A percentile compares a stretch with the other conserved stretches of the same genome.
Conservation (phyloP, 768 basidiomycete genomes). For the Suillus subluteus region DNA sequence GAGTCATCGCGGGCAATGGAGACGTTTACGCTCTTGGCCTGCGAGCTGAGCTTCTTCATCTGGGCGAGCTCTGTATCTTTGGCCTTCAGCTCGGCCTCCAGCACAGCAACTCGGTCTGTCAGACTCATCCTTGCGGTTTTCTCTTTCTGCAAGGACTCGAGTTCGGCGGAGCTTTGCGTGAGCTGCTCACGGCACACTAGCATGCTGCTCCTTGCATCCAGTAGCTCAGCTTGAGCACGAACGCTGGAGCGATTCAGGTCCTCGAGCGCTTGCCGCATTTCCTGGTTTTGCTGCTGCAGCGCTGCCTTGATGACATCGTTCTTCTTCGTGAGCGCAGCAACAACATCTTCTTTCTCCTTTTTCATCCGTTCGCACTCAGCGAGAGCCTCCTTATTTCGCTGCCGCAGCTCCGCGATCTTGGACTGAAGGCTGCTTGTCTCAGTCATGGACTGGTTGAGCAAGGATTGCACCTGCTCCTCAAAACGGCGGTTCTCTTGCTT, state of each 20-base stretch:
- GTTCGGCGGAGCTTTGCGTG: conserved; percentile 22
- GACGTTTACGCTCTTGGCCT: conserved; percentile 23
- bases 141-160: conserved; percentile 22
- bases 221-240: conserved; percentile 26
- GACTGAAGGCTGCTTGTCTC: conserved; percentile 11
- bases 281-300: conserved; percentile 20
- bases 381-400: conserved; percentile 7
- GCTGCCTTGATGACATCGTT: conserved; percentile 24
- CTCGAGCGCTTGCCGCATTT: conserved; percentile 27
- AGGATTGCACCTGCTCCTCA: conserved; percentile 9
- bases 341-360: conserved; percentile 25
- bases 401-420: conserved; percentile 4
- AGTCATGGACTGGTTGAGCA: conserved; percentile 10
- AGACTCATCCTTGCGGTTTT: conserved; percentile 17
- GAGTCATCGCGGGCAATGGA: conserved; percentile 35
- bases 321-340: conserved; percentile 21
- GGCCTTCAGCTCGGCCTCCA: conserved; percentile 2
- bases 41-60: conserved; percentile 21
- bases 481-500: conserved; percentile 10
- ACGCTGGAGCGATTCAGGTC: conserved; percentile 26
- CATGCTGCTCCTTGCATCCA: conserved; percentile 23
- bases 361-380: conserved; percentile 18
- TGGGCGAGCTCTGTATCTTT: conserved; percentile 18
- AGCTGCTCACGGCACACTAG: conserved; percentile 22
- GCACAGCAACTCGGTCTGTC: conserved; percentile 11